Percentiles rank a stretch among this genome's conserved stretches.
phyloP scores from a whole-genome alignment of 306 rosid species.

The Begonia peltatifolia region DNA sequence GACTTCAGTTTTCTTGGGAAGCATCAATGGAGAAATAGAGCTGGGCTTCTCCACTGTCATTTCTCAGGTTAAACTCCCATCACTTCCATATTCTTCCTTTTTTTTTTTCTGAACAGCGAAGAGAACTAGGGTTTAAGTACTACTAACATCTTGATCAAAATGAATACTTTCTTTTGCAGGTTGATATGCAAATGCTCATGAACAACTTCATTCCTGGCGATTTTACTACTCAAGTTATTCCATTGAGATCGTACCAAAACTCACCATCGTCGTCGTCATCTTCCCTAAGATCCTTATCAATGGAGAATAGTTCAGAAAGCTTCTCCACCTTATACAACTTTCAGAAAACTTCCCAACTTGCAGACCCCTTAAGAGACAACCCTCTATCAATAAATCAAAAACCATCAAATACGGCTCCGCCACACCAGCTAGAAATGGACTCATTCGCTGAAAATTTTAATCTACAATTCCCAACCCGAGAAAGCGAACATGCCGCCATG shows the following conservation, averaged over 20 bases:
- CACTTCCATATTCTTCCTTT: background rate
- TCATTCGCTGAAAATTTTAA: slow-evolving; percentile 22
- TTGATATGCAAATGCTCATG: slow-evolving; percentile 32
- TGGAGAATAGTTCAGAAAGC: slow-evolving; percentile 10
- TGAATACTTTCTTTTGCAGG: slow-evolving; percentile 14
- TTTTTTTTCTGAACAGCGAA: background rate
- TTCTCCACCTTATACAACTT: slow-evolving; percentile 5
- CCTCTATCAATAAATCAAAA: slow-evolving; percentile 16
- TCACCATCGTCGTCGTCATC: slow-evolving; percentile 72
- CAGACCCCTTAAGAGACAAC: slow-evolving; percentile 25
- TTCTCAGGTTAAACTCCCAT: slow-evolving; percentile 40
- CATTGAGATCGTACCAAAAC: slow-evolving; percentile 23
- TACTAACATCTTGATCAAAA: too few species aligned
- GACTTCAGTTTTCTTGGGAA: slow-evolving; percentile 78
- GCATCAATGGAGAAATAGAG: slow-evolving; percentile 81
- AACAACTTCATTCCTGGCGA: slow-evolving; percentile 40
- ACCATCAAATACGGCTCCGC: slow-evolving; percentile 5
- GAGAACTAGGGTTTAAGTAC: slow-evolving; percentile 1
- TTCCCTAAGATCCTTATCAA: slow-evolving; percentile 58
- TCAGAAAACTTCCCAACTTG: slow-evolving; percentile 57
- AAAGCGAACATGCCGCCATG: slow-evolving; percentile 35
- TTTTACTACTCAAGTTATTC: slow-evolving; percentile 15
- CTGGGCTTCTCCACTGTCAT: slow-evolving; percentile 46
- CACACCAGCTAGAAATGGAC: slow-evolving; percentile 34
- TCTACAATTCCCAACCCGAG: slow-evolving; percentile 29